Base-by-base conservation (phyloP, 371 early-diverging fungal species). In the Quaeritorhiza haematococci region DNA sequence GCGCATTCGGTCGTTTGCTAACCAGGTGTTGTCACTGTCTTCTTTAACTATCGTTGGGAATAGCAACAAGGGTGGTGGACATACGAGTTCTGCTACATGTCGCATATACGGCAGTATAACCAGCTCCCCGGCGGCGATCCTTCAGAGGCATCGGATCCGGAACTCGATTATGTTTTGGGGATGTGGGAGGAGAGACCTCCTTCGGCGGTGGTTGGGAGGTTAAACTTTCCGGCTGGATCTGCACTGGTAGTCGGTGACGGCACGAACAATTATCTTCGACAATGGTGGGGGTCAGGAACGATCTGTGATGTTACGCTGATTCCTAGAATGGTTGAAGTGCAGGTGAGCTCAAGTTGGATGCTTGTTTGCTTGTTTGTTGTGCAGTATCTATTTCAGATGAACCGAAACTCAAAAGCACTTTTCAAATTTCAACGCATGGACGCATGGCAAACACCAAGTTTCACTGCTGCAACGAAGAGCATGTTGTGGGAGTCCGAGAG, bases 251-350 rank as follows among this genome's bases (percentile, higher is more conserved):
- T 58, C n/a, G 41, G 46, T 23, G 63, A 63, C 35, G 57, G 34
- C 8, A 58, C 58, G 17, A 33, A 35, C 42, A 51, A 48, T 27
- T 63, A 57, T 45, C 51, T 63, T 3, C 17, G 58, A 19, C 34
- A 58, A 35, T 58, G 53, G 53, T 63, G 58, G 43, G 63, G 58
- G 21, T 28, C 57, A 13, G 63, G 63, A 1, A 47, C 52, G 34
- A 23, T 57, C 28, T 63, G 63, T 41, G 58, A 63, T 15, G 63
- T 57, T 17, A 30, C 38, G 54, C n/a, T n/a, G n/a, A n/a, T n/a
- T n/a, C 52, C 53, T 27, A 29, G 63, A 15, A 33, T 58, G 3
- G 58, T 57, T 3, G 54, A 63, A 43, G 55, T 63, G 3, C 63
- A 61, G 55, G n/a, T n/a, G n/a, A n/a, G n/a, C n/a, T n/a, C n/a